These are phyloP conservation scores for Fusarium lyarnte DNA, from an alignment of 2,329 filamentous ascomycete genomes.

Conservation along the genomic window DNA sequence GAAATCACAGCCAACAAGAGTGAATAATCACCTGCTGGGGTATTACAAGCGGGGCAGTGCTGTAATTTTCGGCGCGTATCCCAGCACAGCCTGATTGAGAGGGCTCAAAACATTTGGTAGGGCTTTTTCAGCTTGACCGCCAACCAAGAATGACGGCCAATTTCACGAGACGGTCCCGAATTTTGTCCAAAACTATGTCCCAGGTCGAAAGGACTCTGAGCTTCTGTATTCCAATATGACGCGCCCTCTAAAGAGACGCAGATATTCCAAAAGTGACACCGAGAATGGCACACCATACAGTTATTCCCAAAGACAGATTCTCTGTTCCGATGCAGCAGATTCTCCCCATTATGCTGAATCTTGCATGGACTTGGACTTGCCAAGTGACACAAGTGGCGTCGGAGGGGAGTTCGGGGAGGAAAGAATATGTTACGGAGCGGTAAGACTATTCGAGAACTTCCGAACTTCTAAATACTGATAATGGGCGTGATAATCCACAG, in stretches of 20 bases:
- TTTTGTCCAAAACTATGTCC: fast-evolving
- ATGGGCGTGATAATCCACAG: not conserved
- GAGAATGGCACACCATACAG: not conserved
- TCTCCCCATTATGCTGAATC: fast-evolving
- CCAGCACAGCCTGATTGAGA: not conserved
- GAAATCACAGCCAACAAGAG: not conserved
- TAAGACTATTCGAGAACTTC: fast-evolving
- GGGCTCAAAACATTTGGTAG: fast-evolving
- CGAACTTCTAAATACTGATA: fast-evolving
- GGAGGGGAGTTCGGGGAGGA: fast-evolving
- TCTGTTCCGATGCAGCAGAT: fast-evolving
- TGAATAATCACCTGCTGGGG: not conserved
- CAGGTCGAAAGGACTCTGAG: fast-evolving
- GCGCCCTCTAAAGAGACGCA: not conserved
- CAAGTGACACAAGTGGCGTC: fast-evolving
- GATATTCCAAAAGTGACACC: not conserved
- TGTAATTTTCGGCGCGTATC: not conserved
- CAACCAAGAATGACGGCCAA: fast-evolving
- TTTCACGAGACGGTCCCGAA: fast-evolving
- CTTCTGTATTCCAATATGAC: not conserved
- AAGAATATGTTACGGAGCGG: not conserved
- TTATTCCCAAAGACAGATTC: not conserved
- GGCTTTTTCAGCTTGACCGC: not conserved
- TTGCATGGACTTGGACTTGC: not conserved
- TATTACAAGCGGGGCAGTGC: not conserved